Evolutionary conservation across 192 early-diverging fungal genomes (phyloP).

Genomic region (Physocladia obscura): DNA sequence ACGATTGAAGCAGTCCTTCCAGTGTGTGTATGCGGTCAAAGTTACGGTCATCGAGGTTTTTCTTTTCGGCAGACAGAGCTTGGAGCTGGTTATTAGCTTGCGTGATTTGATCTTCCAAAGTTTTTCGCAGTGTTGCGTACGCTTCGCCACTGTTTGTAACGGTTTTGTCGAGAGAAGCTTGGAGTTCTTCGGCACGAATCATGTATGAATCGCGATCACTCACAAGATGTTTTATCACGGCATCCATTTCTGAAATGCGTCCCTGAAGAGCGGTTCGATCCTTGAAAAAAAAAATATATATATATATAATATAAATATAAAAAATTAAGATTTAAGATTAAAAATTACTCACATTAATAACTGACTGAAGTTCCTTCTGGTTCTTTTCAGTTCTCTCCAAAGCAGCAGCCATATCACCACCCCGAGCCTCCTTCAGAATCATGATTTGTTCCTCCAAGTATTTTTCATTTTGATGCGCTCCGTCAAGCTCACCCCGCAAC

Average conservation of each 20-base stretch:
- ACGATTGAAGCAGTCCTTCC: not conserved
- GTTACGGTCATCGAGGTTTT: not conserved
- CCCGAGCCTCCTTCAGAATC: constrained; percentile 23
- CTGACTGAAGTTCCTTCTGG: constrained; percentile 5
- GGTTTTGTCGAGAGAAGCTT: not conserved
- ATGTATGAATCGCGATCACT: constrained; percentile 12
- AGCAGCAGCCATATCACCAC: constrained; percentile 21
- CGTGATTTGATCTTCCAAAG: not conserved
- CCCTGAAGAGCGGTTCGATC: not conserved
- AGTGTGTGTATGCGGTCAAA: not conserved
- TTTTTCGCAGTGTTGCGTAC: not conserved
- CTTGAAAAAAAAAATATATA: not conserved
- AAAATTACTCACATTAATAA: constrained; percentile 6
- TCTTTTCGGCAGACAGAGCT: not conserved
- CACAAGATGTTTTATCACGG: constrained; percentile 16
- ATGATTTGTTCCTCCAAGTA: constrained; percentile 24
- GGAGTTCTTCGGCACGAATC: constrained; percentile 6
- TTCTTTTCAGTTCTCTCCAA: constrained; percentile 22
- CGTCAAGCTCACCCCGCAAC: constrained; percentile 2
- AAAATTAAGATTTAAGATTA: not conserved
- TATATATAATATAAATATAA: not conserved
- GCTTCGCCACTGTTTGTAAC: not conserved
- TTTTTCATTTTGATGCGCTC: constrained; percentile 15
- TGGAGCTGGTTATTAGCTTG: not conserved
- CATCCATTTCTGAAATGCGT: constrained; percentile 7